Base-by-base conservation (phyloP, 805 yeast genomes). In the Geotrichum ghanense region DNA sequence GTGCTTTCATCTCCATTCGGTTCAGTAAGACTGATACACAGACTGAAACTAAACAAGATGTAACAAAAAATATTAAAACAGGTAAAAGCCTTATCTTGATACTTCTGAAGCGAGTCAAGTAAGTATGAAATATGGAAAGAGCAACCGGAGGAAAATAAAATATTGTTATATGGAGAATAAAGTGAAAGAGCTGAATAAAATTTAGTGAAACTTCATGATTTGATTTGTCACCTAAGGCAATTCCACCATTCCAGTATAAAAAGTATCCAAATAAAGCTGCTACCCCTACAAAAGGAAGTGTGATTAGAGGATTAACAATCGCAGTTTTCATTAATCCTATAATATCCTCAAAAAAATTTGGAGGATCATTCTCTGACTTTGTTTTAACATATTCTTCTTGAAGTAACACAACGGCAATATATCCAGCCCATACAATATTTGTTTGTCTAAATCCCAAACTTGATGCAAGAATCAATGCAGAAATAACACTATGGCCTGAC, bases 201-300 rank as follows among this genome's bases (percentile, higher is more conserved):
- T 92, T 96, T 1, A 83, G 50, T 1, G 79, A 76, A 1, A 80
- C 72, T 27, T 70, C 68, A 61, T 92, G 98, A 62, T 90, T 89
- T 25, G 78, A 79, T 62, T 87, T 85, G 59, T 92, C 98, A 1
- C 98, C 98, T 42, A 90, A 71, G 0, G 97, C 81, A 37, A 92
- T 79, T 0, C 96, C 94, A 16, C 86, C 85, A 55, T 92, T 92
- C 55, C 66, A 55, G 24, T 72, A 51, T 35, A 88, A 59, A 57
- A 88, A 90, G 1, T 58, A 60, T 2, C 60, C 67, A 61, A 88
- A 90, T 1, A 70, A 51, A 0, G 61, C 59, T 24, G 76, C 74
- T 52, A 80, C 83, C 19, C 73, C 27, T 0, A 62, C 55, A 59
- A 68, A 56, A 17, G 45, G 62, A 6, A 58, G 49, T 1, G 45